Percentiles rank a stretch among this genome's conserved stretches.
These are phyloP conservation scores for Nadsonia commutata DNA, from an alignment of 1,139 yeast genomes.

Conservation along the genomic window DNA sequence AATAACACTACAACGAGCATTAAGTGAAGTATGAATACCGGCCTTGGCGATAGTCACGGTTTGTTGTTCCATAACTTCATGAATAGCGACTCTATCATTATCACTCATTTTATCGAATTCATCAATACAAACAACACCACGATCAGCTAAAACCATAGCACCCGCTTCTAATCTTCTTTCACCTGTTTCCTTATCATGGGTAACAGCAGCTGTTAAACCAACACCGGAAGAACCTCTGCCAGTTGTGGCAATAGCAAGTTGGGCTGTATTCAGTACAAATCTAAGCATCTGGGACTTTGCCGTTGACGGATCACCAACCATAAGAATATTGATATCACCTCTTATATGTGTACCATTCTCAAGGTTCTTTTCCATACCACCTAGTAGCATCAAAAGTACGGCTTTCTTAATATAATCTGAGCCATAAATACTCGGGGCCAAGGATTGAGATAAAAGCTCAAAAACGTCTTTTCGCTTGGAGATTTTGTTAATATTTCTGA, in stretches of 20 bases:
- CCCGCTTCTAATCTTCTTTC: slow-evolving; percentile 96
- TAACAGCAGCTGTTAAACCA: slow-evolving; percentile 98
- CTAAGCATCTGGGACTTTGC: slow-evolving; percentile 93
- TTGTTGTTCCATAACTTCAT: slow-evolving; percentile 99
- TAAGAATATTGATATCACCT: slow-evolving; percentile 88
- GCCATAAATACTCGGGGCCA: slow-evolving; percentile 94
- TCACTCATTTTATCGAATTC: slow-evolving; percentile 98
- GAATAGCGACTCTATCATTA: slow-evolving; percentile 92
- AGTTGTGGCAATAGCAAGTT: slow-evolving; percentile 93
- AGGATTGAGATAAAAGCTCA: slow-evolving; percentile 65
- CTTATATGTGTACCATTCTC: slow-evolving; percentile 94
- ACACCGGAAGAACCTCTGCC: slow-evolving; percentile 99
- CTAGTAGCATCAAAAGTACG: slow-evolving; percentile 74
- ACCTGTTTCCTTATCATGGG: slow-evolving; percentile 92
- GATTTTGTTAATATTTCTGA: slow-evolving; percentile 71
- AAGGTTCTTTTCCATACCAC: slow-evolving; percentile 89
- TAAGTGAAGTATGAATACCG: slow-evolving; percentile 91
- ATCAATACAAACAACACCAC: slow-evolving; percentile 96
- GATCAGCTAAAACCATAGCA: slow-evolving; percentile 97
- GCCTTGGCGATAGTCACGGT: slow-evolving; percentile 98
- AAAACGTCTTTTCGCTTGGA: slow-evolving; percentile 58
- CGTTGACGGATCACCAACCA: slow-evolving; percentile 99
- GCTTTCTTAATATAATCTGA: slow-evolving; percentile 87
- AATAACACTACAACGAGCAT: slow-evolving; percentile 92
- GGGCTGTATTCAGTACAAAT: slow-evolving; percentile 86